phyloP scores from a whole-genome alignment of 331 rosid species.

The Rosa hybrid region DNA sequence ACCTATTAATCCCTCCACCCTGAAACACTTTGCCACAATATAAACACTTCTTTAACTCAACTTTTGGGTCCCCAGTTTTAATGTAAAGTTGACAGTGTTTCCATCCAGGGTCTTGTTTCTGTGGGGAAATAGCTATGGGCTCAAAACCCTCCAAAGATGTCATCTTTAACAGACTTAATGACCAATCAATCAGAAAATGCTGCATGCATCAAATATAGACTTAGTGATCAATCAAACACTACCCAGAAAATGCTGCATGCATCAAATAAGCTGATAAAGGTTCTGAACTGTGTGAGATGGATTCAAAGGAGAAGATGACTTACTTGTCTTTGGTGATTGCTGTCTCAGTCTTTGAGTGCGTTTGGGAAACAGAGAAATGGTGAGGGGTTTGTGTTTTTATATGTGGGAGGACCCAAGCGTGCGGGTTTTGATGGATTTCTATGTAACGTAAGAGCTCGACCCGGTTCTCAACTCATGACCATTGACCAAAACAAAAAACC shows the following conservation, averaged over 20 bases:
- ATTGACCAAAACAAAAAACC: not conserved
- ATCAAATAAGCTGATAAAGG: not conserved
- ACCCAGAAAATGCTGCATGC: not conserved
- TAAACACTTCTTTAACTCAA: conserved; percentile 29
- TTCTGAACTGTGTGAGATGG: not conserved
- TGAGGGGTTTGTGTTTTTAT: not conserved
- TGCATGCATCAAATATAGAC: not conserved
- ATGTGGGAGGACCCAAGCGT: not conserved
- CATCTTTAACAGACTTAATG: conserved; percentile 7
- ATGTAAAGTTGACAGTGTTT: conserved; percentile 28
- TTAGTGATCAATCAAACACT: not conserved
- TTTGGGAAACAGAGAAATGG: not conserved
- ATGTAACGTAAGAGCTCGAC: not conserved
- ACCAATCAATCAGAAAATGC: conserved; percentile 7
- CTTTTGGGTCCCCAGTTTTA: conserved; percentile 18
- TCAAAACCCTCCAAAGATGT: conserved; percentile 27
- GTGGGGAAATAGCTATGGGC: conserved; percentile 26
- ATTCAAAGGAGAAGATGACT: conserved; percentile 8
- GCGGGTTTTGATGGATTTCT: not conserved
- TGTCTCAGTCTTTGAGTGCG: not conserved
- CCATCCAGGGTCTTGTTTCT: conserved; percentile 37
- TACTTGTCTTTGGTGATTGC: not conserved
- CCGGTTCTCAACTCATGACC: not conserved
- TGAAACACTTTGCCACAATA: conserved; percentile 37
- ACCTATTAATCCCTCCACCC: conserved; percentile 40